Conservation (phyloP, 1,284 basidiomycete species). For the Irpex rosettiformis region DNA sequence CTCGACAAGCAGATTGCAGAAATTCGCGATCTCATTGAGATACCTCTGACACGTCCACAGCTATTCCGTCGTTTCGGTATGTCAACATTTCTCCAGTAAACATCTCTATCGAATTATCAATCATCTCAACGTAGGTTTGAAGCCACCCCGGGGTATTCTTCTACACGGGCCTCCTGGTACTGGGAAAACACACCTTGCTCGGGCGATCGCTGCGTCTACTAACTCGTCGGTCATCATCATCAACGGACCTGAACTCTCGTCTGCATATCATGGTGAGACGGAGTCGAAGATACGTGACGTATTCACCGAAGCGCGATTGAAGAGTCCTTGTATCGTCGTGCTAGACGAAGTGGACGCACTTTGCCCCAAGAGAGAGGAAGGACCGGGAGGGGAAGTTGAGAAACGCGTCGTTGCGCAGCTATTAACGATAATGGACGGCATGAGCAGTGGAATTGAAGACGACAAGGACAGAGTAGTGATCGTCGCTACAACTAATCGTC, state of each 20-base stretch:
- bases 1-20: conserved; percentile 85
- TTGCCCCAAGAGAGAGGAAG: conserved; percentile 87
- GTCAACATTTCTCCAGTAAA: conserved; percentile 19
- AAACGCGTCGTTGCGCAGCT: conserved; percentile 94
- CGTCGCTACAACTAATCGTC: conserved; percentile 95
- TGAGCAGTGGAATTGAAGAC: conserved; percentile 52
- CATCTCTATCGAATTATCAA: conserved; percentile 8
- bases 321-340: conserved; percentile 90
- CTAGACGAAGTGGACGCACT: conserved; percentile 97
- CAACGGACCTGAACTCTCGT: conserved; percentile 93
- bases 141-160: conserved; percentile 86
- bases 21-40: conserved; percentile 92
- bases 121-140: conserved; percentile 53
- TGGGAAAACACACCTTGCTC: conserved; percentile 91
- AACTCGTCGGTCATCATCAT: conserved; percentile 82
- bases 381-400: conserved; percentile 90
- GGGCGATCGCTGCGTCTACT: conserved; percentile 82
- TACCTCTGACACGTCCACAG: conserved; percentile 88
- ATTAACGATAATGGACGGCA: conserved; percentile 93
- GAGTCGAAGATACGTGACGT: conserved; percentile 88
- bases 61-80: conserved; percentile 86
- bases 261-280: conserved; percentile 95
- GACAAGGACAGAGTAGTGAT: conserved; percentile 75
- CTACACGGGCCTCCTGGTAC: conserved; percentile 93
- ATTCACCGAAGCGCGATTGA: conserved; percentile 79